Conservation (phyloP, 371 early-diverging fungal genomes). For the Fennellomyces sp. region DNA sequence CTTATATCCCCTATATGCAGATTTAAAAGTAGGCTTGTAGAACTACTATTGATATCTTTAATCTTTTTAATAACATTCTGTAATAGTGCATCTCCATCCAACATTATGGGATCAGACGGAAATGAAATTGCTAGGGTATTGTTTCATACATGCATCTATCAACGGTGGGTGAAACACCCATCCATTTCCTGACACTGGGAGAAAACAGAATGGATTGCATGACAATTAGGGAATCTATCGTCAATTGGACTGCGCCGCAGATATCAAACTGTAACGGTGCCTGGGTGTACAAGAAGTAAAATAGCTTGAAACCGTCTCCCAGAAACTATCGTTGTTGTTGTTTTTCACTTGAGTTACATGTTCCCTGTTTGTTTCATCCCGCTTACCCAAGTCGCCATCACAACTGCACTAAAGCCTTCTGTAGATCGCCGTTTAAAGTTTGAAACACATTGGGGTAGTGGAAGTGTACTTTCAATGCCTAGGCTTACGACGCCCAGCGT, state of each 20-base stretch:
- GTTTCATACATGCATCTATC: no score
- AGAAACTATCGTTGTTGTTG: slow-evolving; percentile 48
- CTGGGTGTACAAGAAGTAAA: slow-evolving; percentile 57
- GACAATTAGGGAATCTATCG: slow-evolving; percentile 61
- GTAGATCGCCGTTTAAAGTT: slow-evolving; percentile 57
- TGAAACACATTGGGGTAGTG: slow-evolving; percentile 63
- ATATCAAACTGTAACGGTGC: slow-evolving; percentile 68
- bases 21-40: no score
- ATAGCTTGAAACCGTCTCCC: slow-evolving; percentile 69
- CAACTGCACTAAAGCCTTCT: slow-evolving; percentile 53
- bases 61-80: no score
- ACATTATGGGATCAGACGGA: no score
- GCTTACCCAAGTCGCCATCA: slow-evolving; percentile 44
- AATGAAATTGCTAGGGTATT: no score
- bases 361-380: no score
- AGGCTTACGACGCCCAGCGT: slow-evolving; percentile 44
- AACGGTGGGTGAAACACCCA: background rate
- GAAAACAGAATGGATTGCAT: slow-evolving; percentile 57
- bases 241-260: slow-evolving; percentile 65
- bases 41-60: no score
- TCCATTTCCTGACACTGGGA: slow-evolving; percentile 20
- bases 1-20: no score
- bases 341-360: no score
- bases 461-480: slow-evolving; percentile 64
- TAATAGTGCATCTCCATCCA: no score